phyloP scores from a whole-genome alignment of 1,139 yeast genomes.

The Sugiyamaella neomexicana region DNA sequence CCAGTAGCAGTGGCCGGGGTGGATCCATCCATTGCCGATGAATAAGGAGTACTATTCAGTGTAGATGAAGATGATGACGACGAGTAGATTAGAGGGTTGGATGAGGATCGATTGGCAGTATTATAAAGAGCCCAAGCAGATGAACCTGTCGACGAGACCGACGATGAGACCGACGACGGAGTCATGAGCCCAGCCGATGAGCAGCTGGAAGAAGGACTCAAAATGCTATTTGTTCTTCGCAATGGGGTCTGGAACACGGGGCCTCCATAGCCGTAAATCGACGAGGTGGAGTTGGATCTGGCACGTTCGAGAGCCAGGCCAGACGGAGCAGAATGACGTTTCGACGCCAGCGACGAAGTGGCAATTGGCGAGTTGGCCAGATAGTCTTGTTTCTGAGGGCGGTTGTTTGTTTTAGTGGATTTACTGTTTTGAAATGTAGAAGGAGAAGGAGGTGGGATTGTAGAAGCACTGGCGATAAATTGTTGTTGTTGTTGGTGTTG shows the following conservation, averaged over 20 bases:
- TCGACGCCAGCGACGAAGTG: not conserved
- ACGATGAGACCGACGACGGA: conserved; percentile 4
- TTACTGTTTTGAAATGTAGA: not conserved
- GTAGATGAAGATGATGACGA: not conserved
- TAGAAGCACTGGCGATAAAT: not conserved
- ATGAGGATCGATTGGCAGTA: not conserved
- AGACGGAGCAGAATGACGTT: conserved; percentile 15
- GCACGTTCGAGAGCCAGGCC: conserved; percentile 4
- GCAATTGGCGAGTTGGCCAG: too few species aligned
- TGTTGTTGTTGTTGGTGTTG: not conserved
- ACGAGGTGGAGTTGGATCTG: conserved; percentile 11
- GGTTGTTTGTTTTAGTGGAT: too few species aligned
- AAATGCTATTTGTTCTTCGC: conserved; percentile 6
- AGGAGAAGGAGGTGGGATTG: not conserved
- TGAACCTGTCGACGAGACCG: conserved; percentile 1
- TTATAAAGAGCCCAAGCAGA: conserved; percentile 15
- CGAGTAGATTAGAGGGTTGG: conserved; percentile 3
- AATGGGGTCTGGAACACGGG: conserved; percentile 11
- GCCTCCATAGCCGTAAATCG: conserved; percentile 3
- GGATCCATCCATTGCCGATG: not conserved
- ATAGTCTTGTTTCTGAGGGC: too few species aligned
- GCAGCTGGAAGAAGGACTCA: conserved; percentile 2
- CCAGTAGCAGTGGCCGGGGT: too few species aligned
- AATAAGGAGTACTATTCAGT: too few species aligned
- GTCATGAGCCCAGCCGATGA: conserved; percentile 17